A percentile compares a stretch with the other conserved stretches of the same genome.
phyloP scores from a whole-genome alignment of 2,329 filamentous ascomycete genomes.

The Cladosporium sp. region DNA sequence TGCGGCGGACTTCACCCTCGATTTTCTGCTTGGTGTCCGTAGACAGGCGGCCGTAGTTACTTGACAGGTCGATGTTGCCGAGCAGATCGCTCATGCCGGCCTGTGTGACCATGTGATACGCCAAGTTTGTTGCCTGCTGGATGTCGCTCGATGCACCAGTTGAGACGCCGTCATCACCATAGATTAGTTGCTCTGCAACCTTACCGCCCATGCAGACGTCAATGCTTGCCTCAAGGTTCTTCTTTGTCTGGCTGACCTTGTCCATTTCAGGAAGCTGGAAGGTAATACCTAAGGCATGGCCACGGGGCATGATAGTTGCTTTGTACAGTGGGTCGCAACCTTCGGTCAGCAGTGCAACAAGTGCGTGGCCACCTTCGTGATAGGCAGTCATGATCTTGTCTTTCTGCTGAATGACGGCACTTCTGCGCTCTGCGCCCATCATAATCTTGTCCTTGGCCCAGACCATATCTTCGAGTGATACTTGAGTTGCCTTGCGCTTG shows the following conservation, averaged over 20 bases:
- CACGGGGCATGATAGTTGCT: constrained; percentile 91
- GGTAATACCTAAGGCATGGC: constrained; percentile 80
- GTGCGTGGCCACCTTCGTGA: constrained; percentile 90
- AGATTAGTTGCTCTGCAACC: constrained; percentile 86
- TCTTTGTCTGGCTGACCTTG: constrained; percentile 82
- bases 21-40: constrained; percentile 82
- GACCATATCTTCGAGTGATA: constrained; percentile 78
- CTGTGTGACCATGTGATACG: constrained; percentile 81
- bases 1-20: constrained; percentile 79
- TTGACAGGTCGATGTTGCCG: constrained; percentile 83
- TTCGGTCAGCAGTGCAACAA: constrained; percentile 80
- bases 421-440: constrained; percentile 91
- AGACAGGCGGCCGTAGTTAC: constrained; percentile 76
- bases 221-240: constrained; percentile 75
- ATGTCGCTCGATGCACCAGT: constrained; percentile 84
- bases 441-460: constrained; percentile 98
- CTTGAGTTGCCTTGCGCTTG: constrained; percentile 71
- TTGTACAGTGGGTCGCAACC: constrained; percentile 82
- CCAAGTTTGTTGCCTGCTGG: constrained; percentile 71
- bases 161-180: constrained; percentile 85
- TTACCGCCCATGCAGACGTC: constrained; percentile 81
- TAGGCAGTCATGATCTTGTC: constrained; percentile 96
- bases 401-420: constrained; percentile 83
- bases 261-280: constrained; percentile 86
- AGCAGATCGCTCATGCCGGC: constrained; percentile 86